These are phyloP conservation scores for Populus euphratica DNA, from an alignment of 345 rosid species.

Conservation along the genomic window DNA sequence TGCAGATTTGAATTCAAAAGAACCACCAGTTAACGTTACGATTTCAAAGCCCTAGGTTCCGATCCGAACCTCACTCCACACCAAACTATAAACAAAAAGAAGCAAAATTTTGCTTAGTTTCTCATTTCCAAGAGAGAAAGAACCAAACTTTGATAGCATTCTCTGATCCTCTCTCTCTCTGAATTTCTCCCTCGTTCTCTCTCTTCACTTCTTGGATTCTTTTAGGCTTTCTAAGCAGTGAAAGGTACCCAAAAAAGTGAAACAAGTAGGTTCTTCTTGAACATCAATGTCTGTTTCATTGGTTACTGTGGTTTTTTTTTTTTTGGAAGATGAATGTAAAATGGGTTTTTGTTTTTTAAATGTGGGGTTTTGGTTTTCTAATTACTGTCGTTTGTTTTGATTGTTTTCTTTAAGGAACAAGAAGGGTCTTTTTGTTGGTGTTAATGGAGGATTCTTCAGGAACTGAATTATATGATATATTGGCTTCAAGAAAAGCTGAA, in stretches of 20 bases:
- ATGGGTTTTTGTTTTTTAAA: not conserved
- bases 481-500: constrained; percentile 93
- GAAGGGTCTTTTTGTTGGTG: not conserved
- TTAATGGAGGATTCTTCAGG: constrained; percentile 46
- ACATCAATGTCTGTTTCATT: not conserved
- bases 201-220: not conserved
- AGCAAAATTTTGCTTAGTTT: not conserved
- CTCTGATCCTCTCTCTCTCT: not conserved
- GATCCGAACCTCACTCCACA: constrained; percentile 6
- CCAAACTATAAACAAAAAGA: not conserved
- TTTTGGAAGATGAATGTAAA: not conserved
- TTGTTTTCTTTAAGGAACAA: not conserved
- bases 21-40: constrained; percentile 11
- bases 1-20: constrained; percentile 23
- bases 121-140: not conserved
- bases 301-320: not conserved
- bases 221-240: not conserved
- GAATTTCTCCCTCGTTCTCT: not conserved
- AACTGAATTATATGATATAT: constrained; percentile 52
- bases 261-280: not conserved
- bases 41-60: constrained; percentile 1
- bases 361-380: not conserved
- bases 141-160: not conserved
- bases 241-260: not conserved
- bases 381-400: not conserved